These are phyloP conservation scores for Basidiobolus meristosporus DNA, from an alignment of 371 early-diverging fungal genomes.

Conservation along the genomic window DNA sequence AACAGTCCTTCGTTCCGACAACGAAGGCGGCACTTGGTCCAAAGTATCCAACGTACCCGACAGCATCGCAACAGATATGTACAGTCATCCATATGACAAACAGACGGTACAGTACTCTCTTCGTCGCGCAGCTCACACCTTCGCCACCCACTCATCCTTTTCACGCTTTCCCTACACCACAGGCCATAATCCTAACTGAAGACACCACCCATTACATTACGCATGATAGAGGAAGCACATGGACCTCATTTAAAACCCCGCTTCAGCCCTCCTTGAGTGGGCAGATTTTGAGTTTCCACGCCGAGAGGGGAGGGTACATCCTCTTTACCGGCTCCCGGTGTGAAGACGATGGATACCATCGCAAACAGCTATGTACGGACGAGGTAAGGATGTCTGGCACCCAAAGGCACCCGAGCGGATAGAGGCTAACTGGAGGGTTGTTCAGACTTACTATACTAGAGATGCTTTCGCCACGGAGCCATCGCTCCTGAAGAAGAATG, in stretches of 20 bases:
- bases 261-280: slow-evolving; percentile 14
- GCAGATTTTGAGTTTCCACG: slow-evolving; percentile 38
- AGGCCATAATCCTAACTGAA: slow-evolving; percentile 29
- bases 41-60: slow-evolving; percentile 16
- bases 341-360: slow-evolving; percentile 17
- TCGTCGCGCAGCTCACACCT: neutral
- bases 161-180: slow-evolving; percentile 42
- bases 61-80: slow-evolving; percentile 1
- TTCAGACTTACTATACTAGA: slow-evolving; percentile 37
- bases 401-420: slow-evolving; percentile 9
- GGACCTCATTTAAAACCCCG: slow-evolving; percentile 35
- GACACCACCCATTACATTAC: slow-evolving; percentile 41
- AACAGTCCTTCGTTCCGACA: slow-evolving; percentile 29
- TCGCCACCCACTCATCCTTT: neutral
- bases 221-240: slow-evolving; percentile 33
- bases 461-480: slow-evolving; percentile 33
- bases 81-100: slow-evolving; percentile 2
- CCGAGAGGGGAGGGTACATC: slow-evolving; percentile 28
- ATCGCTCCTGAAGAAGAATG: slow-evolving; percentile 23
- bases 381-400: slow-evolving; percentile 19
- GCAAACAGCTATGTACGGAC: slow-evolving; percentile 17
- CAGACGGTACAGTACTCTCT: neutral
- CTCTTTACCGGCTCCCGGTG: slow-evolving; percentile 29
- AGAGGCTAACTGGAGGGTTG: neutral
- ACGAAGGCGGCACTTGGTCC: slow-evolving; percentile 47